Conservation (phyloP, 2,329 filamentous ascomycete species). For the Aspergillus spinulosporus region DNA sequence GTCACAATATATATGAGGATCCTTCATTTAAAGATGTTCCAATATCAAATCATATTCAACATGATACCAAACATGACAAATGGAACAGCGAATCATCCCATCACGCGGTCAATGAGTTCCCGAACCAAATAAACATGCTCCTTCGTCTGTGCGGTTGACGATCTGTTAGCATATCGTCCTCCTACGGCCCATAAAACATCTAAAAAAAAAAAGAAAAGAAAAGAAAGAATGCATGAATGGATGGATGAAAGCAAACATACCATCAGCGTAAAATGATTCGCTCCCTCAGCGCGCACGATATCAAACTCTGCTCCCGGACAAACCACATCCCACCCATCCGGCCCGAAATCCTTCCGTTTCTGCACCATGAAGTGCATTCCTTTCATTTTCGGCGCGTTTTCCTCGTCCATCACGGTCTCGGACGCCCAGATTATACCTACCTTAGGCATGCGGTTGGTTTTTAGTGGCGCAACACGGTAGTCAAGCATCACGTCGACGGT, state of each 20-base stretch:
- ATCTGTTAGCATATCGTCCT: too few relatives aligned
- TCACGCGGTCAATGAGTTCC: conserved; percentile 6
- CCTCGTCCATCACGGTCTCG: conserved; percentile 1
- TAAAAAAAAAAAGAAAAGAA: too few relatives aligned
- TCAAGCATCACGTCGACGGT: conserved; percentile 11
- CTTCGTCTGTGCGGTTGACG: neutral
- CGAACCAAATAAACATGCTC: conserved; percentile 6
- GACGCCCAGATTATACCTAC: conserved; percentile 8
- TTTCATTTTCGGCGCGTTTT: conserved; percentile 3
- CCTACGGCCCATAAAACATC: neutral
- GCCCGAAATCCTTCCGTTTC: conserved; percentile 8
- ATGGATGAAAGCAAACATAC: neutral
- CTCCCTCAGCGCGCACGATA: neutral
- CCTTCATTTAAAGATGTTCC: too few relatives aligned
- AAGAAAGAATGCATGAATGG: too few relatives aligned
- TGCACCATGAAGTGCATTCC: conserved; percentile 9
- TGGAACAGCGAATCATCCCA: neutral
- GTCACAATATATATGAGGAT: too few relatives aligned
- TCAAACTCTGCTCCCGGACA: conserved; percentile 1
- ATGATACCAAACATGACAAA: too few relatives aligned
- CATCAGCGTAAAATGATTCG: conserved; percentile 10
- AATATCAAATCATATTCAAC: too few relatives aligned
- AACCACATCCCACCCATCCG: conserved; percentile 3
- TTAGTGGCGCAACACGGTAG: conserved; percentile 1
- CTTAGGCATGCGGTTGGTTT: conserved; percentile 4